Evolutionary conservation across 225 moss, liverwort and hornwort species (phyloP), one percentile per base, ranked within the genome.

Genomic region (Pseudisothecium myosuroides): DNA sequence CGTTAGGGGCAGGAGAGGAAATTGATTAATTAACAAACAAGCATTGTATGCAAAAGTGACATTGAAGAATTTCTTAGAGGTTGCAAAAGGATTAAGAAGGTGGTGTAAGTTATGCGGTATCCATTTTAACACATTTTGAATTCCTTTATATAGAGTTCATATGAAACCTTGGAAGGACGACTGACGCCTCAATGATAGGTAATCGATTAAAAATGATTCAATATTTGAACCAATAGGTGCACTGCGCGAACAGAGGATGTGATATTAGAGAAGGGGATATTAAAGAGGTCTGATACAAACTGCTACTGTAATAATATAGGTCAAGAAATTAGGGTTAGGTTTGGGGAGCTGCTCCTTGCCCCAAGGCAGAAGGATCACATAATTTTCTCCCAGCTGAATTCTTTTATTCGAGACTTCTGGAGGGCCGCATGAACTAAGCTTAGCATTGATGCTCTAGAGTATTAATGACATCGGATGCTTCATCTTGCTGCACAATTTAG

Each of bases 121-220:
- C 6, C 2, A 4, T 55, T 54, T 55, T 4, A 24, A 55, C 7
- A 27, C 56, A 56, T 37, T 26, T 11, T 6, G 3, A 17, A 26
- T 79, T 55, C 5, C 23, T 39, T 17, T 17, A 32, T 17, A 5
- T 64, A 64, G 65, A 5, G 3, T 34, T 67, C 20, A 37, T 37
- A 20, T 67, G 11, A 1, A 24, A 43, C 2, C 1, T 24, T 71
- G 9, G 43, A 72, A 20, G 7, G 32, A 49, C 5, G 4, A 6
- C n/a, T n/a, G n/a, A n/a, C 0, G 1, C 19, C 11, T 11, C 0
- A 2, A 0, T 47, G 5, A 17, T 49, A 49, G 12, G 52, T 52
- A 18, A 2, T 76, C 3, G 0, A 2, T 52, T 2, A 8, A 76
- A 76, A 21, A 54, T 23, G 36, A 76, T 52, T 52, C 12, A 52